phyloP scores from a whole-genome alignment of 192 early-diverging fungal species.

The Coemansia sp. region DNA sequence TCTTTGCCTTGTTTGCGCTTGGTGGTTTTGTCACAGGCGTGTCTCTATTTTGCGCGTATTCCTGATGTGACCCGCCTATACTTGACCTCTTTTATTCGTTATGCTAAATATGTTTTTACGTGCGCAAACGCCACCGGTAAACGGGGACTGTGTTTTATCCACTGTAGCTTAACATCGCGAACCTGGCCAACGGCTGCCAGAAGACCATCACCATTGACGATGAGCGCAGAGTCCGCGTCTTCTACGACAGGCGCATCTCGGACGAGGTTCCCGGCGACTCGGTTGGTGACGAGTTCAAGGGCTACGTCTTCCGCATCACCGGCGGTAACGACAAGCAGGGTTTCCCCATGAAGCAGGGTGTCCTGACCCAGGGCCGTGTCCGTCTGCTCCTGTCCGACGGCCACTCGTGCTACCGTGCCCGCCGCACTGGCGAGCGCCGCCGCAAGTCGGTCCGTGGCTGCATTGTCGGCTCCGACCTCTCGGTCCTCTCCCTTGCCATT shows the following conservation, averaged over 20 bases:
- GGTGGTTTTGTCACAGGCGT: too few relatives aligned
- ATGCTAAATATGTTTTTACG: too few relatives aligned
- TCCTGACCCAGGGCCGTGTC: conserved; percentile 70
- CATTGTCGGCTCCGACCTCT: conserved; percentile 92
- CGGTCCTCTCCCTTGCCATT: conserved; percentile 90
- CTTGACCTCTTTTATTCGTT: too few relatives aligned
- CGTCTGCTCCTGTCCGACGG: conserved; percentile 82
- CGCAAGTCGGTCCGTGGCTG: conserved; percentile 99
- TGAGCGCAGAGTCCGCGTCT: conserved; percentile 88
- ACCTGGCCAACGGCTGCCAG: conserved; percentile 97
- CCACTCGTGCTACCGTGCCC: conserved; percentile 98
- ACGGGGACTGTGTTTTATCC: too few relatives aligned
- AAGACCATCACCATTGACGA: conserved; percentile 98
- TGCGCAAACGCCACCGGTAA: too few relatives aligned
- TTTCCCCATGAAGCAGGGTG: conserved; percentile 99
- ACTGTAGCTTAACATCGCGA: conserved; percentile 96
- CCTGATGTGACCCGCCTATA: neutral
- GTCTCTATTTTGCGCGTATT: too few relatives aligned
- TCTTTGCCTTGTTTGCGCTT: too few relatives aligned
- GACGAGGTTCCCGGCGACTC: conserved; percentile 93
- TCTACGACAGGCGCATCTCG: conserved; percentile 98
- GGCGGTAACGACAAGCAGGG: conserved; percentile 99
- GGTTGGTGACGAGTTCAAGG: conserved; percentile 99
- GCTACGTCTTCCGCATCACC: conserved; percentile 98
- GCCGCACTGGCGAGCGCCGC: conserved; percentile 97